These are phyloP conservation scores for Lumnitzera racemosa DNA, from an alignment of 345 rosid species.

Conservation along the genomic window DNA sequence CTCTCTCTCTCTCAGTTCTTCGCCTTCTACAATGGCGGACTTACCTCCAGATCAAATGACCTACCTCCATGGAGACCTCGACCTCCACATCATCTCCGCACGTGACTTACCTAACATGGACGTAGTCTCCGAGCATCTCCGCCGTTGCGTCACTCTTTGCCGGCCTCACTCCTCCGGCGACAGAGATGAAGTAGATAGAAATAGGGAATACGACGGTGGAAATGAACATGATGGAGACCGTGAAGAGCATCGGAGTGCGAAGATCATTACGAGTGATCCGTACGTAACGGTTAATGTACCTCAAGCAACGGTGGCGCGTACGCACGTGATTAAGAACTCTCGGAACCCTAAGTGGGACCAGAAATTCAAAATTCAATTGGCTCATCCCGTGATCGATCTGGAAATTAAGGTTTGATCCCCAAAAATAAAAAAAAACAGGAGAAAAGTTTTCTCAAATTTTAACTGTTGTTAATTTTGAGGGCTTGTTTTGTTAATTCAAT, in stretches of 20 bases:
- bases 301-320: conserved; percentile 79
- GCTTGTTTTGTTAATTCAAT: too few relatives aligned
- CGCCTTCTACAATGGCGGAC: conserved; percentile 7
- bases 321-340: conserved; percentile 63
- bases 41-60: conserved; percentile 1
- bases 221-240: conserved; percentile 8
- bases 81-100: conserved; percentile 52
- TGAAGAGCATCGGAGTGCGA: conserved; percentile 22
- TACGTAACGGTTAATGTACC: conserved; percentile 85
- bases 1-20: not conserved
- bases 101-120: conserved; percentile 74
- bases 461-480: too few relatives aligned
- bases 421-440: too few relatives aligned
- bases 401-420: conserved; percentile 15
- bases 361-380: conserved; percentile 51
- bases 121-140: conserved; percentile 37
- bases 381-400: conserved; percentile 55
- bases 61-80: conserved; percentile 77
- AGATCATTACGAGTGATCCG: conserved; percentile 70
- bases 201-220: not conserved
- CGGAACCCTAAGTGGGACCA: conserved; percentile 67
- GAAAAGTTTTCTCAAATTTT: too few relatives aligned
- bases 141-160: conserved; percentile 40
- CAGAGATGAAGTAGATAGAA: not conserved
- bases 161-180: conserved; percentile 15